Conservation (phyloP, 371 early-diverging fungal species). For the Umbelopsis sp. region DNA sequence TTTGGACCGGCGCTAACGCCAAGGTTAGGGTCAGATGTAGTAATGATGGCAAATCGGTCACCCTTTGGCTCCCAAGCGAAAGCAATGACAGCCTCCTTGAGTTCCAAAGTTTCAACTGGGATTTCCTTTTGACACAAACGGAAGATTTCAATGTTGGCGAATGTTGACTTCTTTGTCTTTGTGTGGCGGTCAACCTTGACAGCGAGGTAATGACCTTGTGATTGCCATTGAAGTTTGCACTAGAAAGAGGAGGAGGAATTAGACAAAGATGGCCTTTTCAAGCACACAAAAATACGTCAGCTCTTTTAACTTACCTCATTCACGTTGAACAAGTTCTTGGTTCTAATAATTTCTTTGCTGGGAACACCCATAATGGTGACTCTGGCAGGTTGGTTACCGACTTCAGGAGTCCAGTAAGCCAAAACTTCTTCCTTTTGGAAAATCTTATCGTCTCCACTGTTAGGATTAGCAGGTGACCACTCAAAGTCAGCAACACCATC, state of each 20-base stretch:
- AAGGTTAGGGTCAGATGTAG: constrained; percentile 72
- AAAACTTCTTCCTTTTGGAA: constrained; percentile 72
- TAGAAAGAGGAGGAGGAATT: not conserved
- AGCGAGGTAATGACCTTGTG: constrained; percentile 85
- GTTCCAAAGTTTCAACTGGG: constrained; percentile 94
- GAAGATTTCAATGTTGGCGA: constrained; percentile 94
- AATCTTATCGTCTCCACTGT: constrained; percentile 49
- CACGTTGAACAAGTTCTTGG: constrained; percentile 97
- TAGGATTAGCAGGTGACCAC: constrained; percentile 77
- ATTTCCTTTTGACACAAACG: constrained; percentile 88
- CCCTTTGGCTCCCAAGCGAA: constrained; percentile 97
- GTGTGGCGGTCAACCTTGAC: constrained; percentile 91
- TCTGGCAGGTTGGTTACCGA: constrained; percentile 94
- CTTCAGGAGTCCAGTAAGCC: constrained; percentile 96
- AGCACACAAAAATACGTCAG: not conserved
- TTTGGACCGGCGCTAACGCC: constrained; percentile 50
- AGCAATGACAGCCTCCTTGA: constrained; percentile 80
- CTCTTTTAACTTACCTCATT: constrained; percentile 54
- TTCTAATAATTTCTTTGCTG: constrained; percentile 81
- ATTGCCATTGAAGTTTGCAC: constrained; percentile 94
- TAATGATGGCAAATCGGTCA: constrained; percentile 82
- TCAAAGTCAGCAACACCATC: constrained; percentile 89
- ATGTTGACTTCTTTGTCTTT: constrained; percentile 91
- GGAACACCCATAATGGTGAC: constrained; percentile 90
- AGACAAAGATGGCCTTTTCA: not conserved